Base-by-base conservation (phyloP, 805 yeast genomes). In the Wickerhamiella allomyrinae region DNA sequence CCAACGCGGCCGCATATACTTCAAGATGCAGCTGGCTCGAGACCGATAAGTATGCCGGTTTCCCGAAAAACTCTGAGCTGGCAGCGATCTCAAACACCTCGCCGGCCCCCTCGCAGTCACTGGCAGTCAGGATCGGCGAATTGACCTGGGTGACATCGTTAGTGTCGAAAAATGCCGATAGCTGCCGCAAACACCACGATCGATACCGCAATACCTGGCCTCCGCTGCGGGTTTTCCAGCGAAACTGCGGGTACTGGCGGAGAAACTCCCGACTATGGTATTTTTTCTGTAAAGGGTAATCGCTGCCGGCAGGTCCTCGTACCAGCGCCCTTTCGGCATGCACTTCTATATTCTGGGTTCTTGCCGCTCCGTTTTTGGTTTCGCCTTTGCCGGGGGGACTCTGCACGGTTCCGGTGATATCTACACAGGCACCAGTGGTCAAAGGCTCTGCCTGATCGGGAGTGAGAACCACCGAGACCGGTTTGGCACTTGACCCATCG, bases 61-160 rank as follows among this genome's bases (percentile, higher is more conserved):
- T 71, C 1, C 79, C 84, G 54, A 81, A 83, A 33, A 53, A 53
- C 41, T 54, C 56, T 1, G 70, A 49, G 38, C 61, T 66, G 1
- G 67, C 61, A 35, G 66, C 68, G 9, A 87, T 62, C 37, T 62
- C 63, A 50, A 91, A 91, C 47, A 82, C 73, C 56, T 91, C 97
- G 4, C 97, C 97, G 3, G 94, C 96, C 14, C 98, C 97, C 62
- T 91, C 99, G 57, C 97, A 89, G 58, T 91, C 98, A 1, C 93
- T 75, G 9, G 83, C 68, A 0, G 98, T 91, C 19, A 89, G 62
- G 10, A 89, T 52, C 7, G 99, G 98, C 3, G 97, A 94, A 20
- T 77, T 67, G 0, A 83, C 85, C 62, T 84, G 87, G 11, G 68
- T 61, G 49, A 83, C 85, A 11, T 70, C 70, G 15, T 69, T 51